These are phyloP conservation scores for Cafeteria roenbergensis DNA, from an alignment of 108 stramenopile genomes.

Conservation along the genomic window DNA sequence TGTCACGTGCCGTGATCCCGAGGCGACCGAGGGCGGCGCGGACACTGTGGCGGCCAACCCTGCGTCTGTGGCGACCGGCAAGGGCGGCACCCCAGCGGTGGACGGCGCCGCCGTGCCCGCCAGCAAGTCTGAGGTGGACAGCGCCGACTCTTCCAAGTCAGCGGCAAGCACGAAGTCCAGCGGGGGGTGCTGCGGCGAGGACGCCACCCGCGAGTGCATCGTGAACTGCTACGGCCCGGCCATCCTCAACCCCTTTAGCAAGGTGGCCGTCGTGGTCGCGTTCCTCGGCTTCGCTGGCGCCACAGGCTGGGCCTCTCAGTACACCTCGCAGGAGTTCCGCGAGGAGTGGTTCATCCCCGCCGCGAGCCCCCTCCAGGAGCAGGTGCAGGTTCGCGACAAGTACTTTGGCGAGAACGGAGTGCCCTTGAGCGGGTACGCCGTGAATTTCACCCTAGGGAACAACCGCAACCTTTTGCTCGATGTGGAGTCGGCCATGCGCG, in stretches of 20 bases:
- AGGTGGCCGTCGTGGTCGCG: neutral
- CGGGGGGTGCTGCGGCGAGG: conserved; percentile 5
- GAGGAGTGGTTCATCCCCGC: conserved; percentile 26
- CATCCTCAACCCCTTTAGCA: neutral
- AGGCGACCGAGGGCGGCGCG: too few species aligned
- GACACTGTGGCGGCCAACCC: too few species aligned
- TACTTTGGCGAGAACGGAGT: conserved; percentile 17
- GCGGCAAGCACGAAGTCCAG: too few species aligned
- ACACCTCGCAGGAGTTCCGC: neutral
- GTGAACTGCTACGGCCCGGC: neutral
- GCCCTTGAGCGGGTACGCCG: neutral
- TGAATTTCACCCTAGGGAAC: neutral
- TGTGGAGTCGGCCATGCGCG: neutral
- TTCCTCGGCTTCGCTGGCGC: neutral
- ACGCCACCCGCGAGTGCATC: neutral
- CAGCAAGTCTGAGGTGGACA: too few species aligned
- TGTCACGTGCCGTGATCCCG: conserved; percentile 11
- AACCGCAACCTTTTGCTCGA: neutral
- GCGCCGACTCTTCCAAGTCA: too few species aligned
- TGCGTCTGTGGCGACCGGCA: too few species aligned
- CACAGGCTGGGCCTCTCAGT: neutral
- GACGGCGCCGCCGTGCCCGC: too few species aligned
- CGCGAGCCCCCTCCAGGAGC: conserved; percentile 23
- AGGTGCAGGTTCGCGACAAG: neutral
- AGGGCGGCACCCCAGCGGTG: too few species aligned